phyloP scores from a whole-genome alignment of 2,329 filamentous ascomycete genomes.

The Seiridium unicorne region DNA sequence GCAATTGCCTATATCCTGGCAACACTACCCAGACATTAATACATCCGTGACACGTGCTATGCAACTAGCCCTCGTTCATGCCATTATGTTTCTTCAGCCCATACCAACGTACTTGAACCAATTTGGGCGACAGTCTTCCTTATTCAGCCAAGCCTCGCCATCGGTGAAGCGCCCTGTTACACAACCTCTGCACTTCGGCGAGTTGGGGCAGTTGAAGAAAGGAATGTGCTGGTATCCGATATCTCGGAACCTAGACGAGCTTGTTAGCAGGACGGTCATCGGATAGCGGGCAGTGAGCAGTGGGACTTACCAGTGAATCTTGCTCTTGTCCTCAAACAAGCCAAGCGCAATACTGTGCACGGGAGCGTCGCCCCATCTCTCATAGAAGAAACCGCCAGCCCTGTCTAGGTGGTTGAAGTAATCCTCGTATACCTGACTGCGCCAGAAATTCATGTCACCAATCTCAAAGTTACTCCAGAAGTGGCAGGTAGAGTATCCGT shows the following conservation, averaged over 20 bases:
- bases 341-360: conserved; percentile 93
- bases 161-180: conserved; percentile 85
- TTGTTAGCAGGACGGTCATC: not conserved
- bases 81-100: conserved; percentile 46
- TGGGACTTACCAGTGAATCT: conserved; percentile 80
- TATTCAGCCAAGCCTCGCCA: conserved; percentile 79
- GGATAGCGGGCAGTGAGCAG: not conserved
- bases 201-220: conserved; percentile 98
- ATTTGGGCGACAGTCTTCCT: conserved; percentile 90
- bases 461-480: conserved; percentile 99
- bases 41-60: conserved; percentile 19
- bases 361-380: conserved; percentile 96
- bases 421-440: conserved; percentile 84
- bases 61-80: conserved; percentile 9
- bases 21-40: conserved; percentile 20
- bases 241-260: conserved; percentile 82
- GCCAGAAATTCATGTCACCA: conserved; percentile 88
- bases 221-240: conserved; percentile 98
- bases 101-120: conserved; percentile 96
- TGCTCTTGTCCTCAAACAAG: conserved; percentile 84
- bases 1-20: conserved; percentile 9
- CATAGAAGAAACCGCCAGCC: conserved; percentile 96
- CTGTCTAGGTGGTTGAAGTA: conserved; percentile 96
- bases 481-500: conserved; percentile 96
- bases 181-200: conserved; percentile 87